Evolutionary conservation across 1,139 yeast genomes (phyloP).

Genomic region (Lipomyces yarrowii): DNA sequence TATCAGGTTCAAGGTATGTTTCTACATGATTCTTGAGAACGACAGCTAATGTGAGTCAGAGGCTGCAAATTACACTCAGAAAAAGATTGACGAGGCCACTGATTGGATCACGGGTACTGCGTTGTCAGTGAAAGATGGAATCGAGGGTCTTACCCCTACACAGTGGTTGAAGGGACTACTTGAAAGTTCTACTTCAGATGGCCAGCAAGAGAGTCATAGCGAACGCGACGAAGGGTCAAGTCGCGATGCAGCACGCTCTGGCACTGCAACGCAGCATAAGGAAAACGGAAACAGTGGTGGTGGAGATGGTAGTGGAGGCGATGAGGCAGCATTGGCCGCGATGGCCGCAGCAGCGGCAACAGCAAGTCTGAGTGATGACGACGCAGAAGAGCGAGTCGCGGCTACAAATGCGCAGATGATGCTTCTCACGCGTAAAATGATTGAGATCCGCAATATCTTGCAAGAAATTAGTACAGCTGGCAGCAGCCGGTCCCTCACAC

Average conservation of each 20-base stretch:
- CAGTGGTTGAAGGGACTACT: slow-evolving; percentile 18
- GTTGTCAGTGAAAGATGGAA: slow-evolving; percentile 29
- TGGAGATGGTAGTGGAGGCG: slow-evolving; percentile 38
- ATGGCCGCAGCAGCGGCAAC: slow-evolving; percentile 46
- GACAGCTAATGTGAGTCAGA: slow-evolving; percentile 44
- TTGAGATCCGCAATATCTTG: slow-evolving; percentile 82
- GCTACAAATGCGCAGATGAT: slow-evolving; percentile 55
- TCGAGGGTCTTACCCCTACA: slow-evolving; percentile 23
- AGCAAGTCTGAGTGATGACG: slow-evolving; percentile 39
- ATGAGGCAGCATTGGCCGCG: slow-evolving; percentile 41
- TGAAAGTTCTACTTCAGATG: slow-evolving; percentile 4
- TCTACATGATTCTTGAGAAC: neutral
- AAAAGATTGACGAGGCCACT: slow-evolving; percentile 60
- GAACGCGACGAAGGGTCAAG: neutral
- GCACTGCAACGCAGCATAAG: slow-evolving; percentile 5
- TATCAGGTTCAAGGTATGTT: slow-evolving; percentile 67
- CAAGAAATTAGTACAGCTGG: slow-evolving; percentile 74
- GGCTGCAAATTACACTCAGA: slow-evolving; percentile 71
- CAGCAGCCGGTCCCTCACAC: slow-evolving; percentile 20
- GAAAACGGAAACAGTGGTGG: slow-evolving; percentile 34
- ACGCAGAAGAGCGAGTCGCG: slow-evolving; percentile 25
- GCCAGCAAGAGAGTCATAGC: neutral
- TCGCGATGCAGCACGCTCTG: neutral
- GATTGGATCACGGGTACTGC: slow-evolving; percentile 46
- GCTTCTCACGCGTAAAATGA: slow-evolving; percentile 90